Evolutionary conservation across 257 asterid species (phyloP).

Genomic region (Rehmannia glutinosa): DNA sequence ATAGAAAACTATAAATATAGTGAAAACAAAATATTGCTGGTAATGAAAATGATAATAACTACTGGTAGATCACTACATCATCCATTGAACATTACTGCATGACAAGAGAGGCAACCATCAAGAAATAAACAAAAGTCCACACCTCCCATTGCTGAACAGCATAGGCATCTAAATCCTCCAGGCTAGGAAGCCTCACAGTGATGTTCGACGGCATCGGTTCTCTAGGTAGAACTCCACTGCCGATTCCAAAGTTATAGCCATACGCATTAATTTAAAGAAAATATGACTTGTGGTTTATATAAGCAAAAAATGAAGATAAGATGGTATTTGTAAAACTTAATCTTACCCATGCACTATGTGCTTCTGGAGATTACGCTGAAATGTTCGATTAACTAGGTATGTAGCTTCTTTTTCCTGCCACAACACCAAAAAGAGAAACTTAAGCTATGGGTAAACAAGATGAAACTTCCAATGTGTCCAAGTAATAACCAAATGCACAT

Average conservation of each 20-base stretch:
- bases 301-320: not conserved
- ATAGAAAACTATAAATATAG: not conserved
- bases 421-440: slow-evolving; percentile 18
- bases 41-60: not conserved
- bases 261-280: slow-evolving; percentile 5
- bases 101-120: slow-evolving; percentile 12
- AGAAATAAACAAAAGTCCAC: slow-evolving; percentile 20
- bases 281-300: not conserved
- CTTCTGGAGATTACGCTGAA: slow-evolving; percentile 82
- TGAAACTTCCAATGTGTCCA: not conserved
- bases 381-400: slow-evolving; percentile 60
- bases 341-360: slow-evolving; percentile 82
- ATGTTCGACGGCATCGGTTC: slow-evolving; percentile 83
- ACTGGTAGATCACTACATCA: slow-evolving; percentile 1
- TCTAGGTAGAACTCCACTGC: slow-evolving; percentile 93
- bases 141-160: slow-evolving; percentile 98
- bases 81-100: slow-evolving; percentile 16
- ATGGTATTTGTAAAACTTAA: slow-evolving; percentile 6
- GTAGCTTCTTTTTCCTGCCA: slow-evolving; percentile 82
- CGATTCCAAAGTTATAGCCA: slow-evolving; percentile 25
- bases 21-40: not conserved
- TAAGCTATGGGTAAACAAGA: slow-evolving; percentile 12
- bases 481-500: not conserved
- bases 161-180: slow-evolving; percentile 84
- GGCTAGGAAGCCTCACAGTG: slow-evolving; percentile 83